These are phyloP conservation scores for Umbelopsis isabellina DNA, from an alignment of 192 early-diverging fungal genomes.

Conservation along the genomic window DNA sequence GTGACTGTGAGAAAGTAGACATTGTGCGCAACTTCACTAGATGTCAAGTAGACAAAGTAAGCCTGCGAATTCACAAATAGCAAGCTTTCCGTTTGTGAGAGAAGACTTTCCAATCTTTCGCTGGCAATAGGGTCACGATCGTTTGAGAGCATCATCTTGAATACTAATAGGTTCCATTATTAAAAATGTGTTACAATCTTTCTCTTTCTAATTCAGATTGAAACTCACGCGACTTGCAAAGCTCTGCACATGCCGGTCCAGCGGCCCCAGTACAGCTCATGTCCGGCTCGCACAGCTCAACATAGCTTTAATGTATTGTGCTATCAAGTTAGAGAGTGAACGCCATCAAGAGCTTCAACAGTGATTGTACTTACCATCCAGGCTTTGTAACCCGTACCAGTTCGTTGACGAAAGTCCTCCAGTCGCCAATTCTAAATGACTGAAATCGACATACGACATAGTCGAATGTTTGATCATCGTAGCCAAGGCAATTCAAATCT, in stretches of 20 bases:
- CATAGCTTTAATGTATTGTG: neutral
- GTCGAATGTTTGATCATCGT: neutral
- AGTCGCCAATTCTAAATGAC: neutral
- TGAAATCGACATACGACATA: conserved; percentile 11
- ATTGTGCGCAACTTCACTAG: neutral
- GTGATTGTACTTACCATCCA: neutral
- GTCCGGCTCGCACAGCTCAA: conserved; percentile 5
- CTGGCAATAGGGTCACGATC: neutral
- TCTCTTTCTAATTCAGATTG: neutral
- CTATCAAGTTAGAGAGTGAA: neutral
- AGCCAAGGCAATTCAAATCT: neutral
- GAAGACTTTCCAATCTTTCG: neutral
- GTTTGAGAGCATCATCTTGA: neutral
- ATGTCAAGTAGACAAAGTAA: neutral
- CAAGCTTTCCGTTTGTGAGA: neutral
- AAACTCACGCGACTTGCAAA: neutral
- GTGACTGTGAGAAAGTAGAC: neutral
- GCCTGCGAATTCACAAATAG: conserved; percentile 6
- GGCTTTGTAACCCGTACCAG: conserved; percentile 4
- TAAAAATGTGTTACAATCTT: neutral
- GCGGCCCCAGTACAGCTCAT: neutral
- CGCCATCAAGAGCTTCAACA: neutral
- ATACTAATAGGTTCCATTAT: neutral
- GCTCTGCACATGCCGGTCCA: neutral
- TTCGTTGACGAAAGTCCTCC: neutral